phyloP scores from a whole-genome alignment of 371 early-diverging fungal species.

The Mucor lusitanicus region DNA sequence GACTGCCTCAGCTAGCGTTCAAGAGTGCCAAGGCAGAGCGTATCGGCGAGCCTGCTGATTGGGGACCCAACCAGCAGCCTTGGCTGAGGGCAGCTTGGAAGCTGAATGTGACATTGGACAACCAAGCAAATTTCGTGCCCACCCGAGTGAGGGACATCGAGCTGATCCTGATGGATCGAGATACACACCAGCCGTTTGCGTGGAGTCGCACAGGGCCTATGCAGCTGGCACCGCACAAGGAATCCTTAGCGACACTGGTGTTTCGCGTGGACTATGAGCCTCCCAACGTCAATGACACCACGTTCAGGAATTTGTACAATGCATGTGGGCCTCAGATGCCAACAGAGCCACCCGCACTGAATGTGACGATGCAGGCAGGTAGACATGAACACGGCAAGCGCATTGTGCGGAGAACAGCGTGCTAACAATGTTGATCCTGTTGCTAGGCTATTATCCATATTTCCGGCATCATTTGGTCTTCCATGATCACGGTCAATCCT shows the following conservation, averaged over 20 bases:
- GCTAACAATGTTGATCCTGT: not conserved
- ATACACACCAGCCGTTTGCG: constrained; percentile 22
- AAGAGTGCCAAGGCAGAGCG: constrained; percentile 21
- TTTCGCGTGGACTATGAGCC: constrained; percentile 24
- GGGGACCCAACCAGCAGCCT: constrained; percentile 24
- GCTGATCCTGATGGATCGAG: constrained; percentile 15
- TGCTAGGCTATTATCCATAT: constrained; percentile 21
- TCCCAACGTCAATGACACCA: constrained; percentile 11
- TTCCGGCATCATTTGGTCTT: constrained; percentile 21
- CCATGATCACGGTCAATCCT: not conserved
- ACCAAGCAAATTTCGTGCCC: constrained; percentile 21
- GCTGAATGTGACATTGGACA: constrained; percentile 27
- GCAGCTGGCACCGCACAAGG: constrained; percentile 5
- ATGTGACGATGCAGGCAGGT: constrained; percentile 28
- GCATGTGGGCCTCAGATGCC: constrained; percentile 34
- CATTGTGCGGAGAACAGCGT: not conserved
- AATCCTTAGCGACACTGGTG: not conserved
- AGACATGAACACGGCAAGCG: not conserved
- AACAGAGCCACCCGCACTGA: constrained; percentile 17
- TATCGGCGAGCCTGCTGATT: constrained; percentile 25
- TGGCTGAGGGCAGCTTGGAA: constrained; percentile 22
- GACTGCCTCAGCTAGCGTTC: constrained; percentile 12
- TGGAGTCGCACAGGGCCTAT: constrained; percentile 14
- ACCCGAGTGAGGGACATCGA: constrained; percentile 20
- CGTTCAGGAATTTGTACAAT: constrained; percentile 30